Evolutionary conservation across 768 basidiomycete genomes (phyloP).

Genomic region (Crassisporium funariophilum): DNA sequence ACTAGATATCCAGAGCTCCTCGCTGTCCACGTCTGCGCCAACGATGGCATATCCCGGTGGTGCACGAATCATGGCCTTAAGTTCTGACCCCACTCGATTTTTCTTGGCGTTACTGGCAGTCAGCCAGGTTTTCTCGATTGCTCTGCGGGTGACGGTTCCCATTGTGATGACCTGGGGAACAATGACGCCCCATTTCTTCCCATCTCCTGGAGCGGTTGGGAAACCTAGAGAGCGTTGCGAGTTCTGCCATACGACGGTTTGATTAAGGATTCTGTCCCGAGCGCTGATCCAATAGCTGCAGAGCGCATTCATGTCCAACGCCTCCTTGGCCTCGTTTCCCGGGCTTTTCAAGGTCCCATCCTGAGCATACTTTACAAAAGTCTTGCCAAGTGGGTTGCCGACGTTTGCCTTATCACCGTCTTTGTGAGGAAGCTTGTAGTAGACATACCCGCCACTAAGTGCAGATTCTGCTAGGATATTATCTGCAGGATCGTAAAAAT

Average conservation of each 20-base stretch:
- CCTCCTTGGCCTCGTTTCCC: slow-evolving; percentile 77
- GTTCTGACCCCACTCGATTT: slow-evolving; percentile 96
- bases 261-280: slow-evolving; percentile 86
- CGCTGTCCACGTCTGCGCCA: slow-evolving; percentile 97
- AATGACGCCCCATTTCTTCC: slow-evolving; percentile 83
- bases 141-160: slow-evolving; percentile 97
- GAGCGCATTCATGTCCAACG: slow-evolving; percentile 88
- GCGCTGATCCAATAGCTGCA: slow-evolving; percentile 99
- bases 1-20: slow-evolving; percentile 98
- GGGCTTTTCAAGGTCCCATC: slow-evolving; percentile 87
- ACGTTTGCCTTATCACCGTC: slow-evolving; percentile 95
- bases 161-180: slow-evolving; percentile 96
- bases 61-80: slow-evolving; percentile 97
- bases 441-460: slow-evolving; percentile 55
- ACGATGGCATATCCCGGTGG: slow-evolving; percentile 93
- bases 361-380: slow-evolving; percentile 85
- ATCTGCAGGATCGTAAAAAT: slow-evolving; percentile 68
- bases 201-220: slow-evolving; percentile 14
- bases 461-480: slow-evolving; percentile 51
- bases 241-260: slow-evolving; percentile 88
- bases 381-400: slow-evolving; percentile 88
- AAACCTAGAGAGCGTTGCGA: slow-evolving; percentile 56
- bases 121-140: slow-evolving; percentile 97
- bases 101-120: slow-evolving; percentile 98
- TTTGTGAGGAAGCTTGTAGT: slow-evolving; percentile 95